These are phyloP conservation scores for Leptodermis oblonga DNA, from an alignment of 257 asterid species.

Conservation along the genomic window DNA sequence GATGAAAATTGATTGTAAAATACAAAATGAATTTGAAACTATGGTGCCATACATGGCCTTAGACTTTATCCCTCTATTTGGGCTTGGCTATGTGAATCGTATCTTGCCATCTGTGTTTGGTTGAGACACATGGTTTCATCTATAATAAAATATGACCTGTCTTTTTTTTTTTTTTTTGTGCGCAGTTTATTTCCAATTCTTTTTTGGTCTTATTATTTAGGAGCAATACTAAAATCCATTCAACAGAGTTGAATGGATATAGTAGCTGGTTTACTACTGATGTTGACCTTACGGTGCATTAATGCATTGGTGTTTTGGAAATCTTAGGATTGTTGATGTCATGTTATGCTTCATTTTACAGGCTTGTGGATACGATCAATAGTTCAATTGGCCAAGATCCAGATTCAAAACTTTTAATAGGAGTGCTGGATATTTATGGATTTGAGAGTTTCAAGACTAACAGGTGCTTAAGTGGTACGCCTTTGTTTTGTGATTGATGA, in stretches of 20 bases:
- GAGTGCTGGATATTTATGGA: conserved; percentile 55
- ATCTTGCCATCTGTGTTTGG: too few species aligned
- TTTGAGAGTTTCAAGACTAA: conserved; percentile 63
- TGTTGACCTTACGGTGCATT: conserved; percentile 2
- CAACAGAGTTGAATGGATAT: neutral
- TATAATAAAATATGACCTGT: too few species aligned
- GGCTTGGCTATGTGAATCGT: too few species aligned
- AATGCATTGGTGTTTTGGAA: neutral
- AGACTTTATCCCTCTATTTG: too few species aligned
- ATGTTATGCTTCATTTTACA: conserved; percentile 20
- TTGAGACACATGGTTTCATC: too few species aligned
- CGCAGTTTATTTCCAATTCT: neutral
- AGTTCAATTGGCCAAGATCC: conserved; percentile 53
- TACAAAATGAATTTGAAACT: too few species aligned
- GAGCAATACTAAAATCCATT: neutral
- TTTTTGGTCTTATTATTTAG: neutral
- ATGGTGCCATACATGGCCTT: too few species aligned
- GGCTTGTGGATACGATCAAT: conserved; percentile 50
- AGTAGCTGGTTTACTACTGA: neutral
- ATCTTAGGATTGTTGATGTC: conserved; percentile 1
- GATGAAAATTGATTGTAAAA: too few species aligned
- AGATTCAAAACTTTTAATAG: conserved; percentile 36
- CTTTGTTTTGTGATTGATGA: conserved; percentile 18
- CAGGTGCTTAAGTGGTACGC: conserved; percentile 53
- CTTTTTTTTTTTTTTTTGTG: too few species aligned